These are phyloP conservation scores for Dryas octopetala DNA, from an alignment of 306 rosid genomes.

Conservation along the genomic window DNA sequence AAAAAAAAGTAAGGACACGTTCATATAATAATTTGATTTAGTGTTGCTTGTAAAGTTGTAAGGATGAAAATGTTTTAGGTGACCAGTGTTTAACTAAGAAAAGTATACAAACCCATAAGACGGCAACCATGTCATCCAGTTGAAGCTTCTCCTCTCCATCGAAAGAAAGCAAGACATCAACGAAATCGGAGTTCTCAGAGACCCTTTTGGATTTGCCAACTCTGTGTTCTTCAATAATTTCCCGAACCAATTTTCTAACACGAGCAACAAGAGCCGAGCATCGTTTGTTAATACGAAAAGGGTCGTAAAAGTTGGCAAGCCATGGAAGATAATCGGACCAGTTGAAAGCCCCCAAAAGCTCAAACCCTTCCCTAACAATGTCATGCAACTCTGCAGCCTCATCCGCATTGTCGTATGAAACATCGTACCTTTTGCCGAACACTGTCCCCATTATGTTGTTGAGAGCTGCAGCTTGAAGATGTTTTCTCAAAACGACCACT, in stretches of 20 bases:
- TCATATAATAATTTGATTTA: no score
- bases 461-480: slow-evolving; percentile 45
- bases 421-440: slow-evolving; percentile 41
- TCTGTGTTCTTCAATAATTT: slow-evolving; percentile 45
- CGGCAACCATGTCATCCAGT: slow-evolving; percentile 54
- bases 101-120: slow-evolving; percentile 41
- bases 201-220: background rate
- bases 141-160: slow-evolving; percentile 45
- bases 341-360: slow-evolving; percentile 53
- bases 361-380: slow-evolving; percentile 52
- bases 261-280: slow-evolving; percentile 47
- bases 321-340: slow-evolving; percentile 55
- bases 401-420: background rate
- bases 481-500: slow-evolving; percentile 16
- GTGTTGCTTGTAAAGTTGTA: background rate
- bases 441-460: slow-evolving; percentile 50
- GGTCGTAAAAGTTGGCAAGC: slow-evolving; percentile 39
- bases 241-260: slow-evolving; percentile 32
- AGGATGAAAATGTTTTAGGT: no score
- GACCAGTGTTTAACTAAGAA: no score
- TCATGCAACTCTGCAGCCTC: slow-evolving; percentile 28
- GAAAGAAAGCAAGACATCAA: slow-evolving; percentile 49
- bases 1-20: no score
- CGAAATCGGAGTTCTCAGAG: slow-evolving; percentile 43
- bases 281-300: slow-evolving; percentile 27